phyloP scores from a whole-genome alignment of 129 eudicot genomes.

The Daucus carota region DNA sequence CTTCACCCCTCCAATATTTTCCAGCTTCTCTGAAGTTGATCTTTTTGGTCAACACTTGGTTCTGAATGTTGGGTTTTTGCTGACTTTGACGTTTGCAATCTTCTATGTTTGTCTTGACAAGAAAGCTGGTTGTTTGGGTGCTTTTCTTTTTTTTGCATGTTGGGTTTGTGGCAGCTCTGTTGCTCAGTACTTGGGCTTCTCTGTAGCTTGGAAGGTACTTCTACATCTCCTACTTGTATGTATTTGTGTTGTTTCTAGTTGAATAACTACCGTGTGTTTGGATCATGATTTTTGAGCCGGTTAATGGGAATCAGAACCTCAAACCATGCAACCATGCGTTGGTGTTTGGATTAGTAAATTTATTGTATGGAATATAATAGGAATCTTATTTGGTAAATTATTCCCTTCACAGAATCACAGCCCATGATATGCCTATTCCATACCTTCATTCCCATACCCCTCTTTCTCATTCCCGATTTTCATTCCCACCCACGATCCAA shows the following conservation, averaged over 20 bases:
- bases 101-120: constrained; percentile 6
- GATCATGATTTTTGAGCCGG: too few species aligned
- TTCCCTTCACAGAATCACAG: too few species aligned
- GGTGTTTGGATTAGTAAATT: too few species aligned
- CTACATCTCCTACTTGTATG: neutral
- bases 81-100: neutral
- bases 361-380: too few species aligned
- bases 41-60: neutral
- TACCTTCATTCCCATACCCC: too few species aligned
- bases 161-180: constrained; percentile 6
- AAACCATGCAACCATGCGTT: too few species aligned
- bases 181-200: constrained; percentile 1
- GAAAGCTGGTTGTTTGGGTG: constrained; percentile 13
- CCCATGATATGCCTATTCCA: too few species aligned
- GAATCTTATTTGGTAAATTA: too few species aligned
- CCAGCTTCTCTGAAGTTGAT: constrained; percentile 15
- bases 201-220: constrained; percentile 7
- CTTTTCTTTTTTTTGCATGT: constrained; percentile 7
- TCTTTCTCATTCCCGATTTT: too few species aligned
- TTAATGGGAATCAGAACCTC: too few species aligned
- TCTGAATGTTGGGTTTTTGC: constrained; percentile 4
- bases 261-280: neutral
- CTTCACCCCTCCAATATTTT: constrained; percentile 33
- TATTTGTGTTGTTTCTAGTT: neutral
- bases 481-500: too few species aligned